These are phyloP conservation scores for Fusarium odoratissimum DNA, from an alignment of 2,329 filamentous ascomycete genomes.

Conservation along the genomic window DNA sequence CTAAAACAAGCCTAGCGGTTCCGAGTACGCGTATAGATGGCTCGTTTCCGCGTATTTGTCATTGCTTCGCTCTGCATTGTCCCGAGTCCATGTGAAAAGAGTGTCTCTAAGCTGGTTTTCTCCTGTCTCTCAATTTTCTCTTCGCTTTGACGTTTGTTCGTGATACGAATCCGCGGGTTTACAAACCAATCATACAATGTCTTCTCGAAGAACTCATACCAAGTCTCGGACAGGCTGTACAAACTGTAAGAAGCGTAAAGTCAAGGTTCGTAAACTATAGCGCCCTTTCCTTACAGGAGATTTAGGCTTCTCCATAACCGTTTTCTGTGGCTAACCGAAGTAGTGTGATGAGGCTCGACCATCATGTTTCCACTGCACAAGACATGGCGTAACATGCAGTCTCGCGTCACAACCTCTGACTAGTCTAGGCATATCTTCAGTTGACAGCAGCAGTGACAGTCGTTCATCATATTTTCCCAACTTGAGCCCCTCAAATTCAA, in stretches of 20 bases:
- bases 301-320: neutral
- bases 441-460: neutral
- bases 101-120: neutral
- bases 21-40: conserved; percentile 40
- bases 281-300: neutral
- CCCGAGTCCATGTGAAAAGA: conserved; percentile 15
- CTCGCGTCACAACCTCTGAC: conserved; percentile 22
- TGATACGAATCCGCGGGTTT: conserved; percentile 39
- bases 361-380: conserved; percentile 47
- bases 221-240: conserved; percentile 49
- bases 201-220: conserved; percentile 47
- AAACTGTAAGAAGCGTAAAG: conserved; percentile 50
- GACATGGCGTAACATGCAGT: conserved; percentile 46
- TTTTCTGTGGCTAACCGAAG: conserved; percentile 9
- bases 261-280: conserved; percentile 44
- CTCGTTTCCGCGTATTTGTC: conserved; percentile 38
- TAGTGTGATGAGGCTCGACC: conserved; percentile 47
- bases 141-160: neutral
- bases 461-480: conserved; percentile 24
- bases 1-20: conserved; percentile 22
- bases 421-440: neutral
- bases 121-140: conserved; percentile 7
- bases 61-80: conserved; percentile 12
- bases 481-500: conserved; percentile 24
- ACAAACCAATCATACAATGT: conserved; percentile 28